Evolutionary conservation across 352 stramenopile genomes (phyloP).

Genomic region (Globisporangium mamillatum): DNA sequence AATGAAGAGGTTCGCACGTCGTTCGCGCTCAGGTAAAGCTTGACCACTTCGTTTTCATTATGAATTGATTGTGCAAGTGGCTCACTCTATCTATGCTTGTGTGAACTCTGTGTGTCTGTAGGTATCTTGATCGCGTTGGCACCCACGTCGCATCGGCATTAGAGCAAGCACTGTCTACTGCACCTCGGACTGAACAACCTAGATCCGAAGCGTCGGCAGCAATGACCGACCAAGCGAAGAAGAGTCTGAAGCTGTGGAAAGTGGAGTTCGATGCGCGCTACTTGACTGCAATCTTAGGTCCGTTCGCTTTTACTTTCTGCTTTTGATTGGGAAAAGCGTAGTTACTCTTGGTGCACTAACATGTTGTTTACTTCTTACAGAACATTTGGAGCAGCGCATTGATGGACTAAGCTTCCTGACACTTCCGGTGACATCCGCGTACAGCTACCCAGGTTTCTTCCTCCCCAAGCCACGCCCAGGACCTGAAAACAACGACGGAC

Average conservation of each 20-base stretch:
- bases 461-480: slow-evolving; percentile 28
- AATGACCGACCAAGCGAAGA: slow-evolving; percentile 4
- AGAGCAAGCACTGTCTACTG: slow-evolving; percentile 5
- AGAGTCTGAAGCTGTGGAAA: slow-evolving; percentile 50
- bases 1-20: slow-evolving; percentile 45
- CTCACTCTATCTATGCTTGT: background rate
- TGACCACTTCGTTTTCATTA: background rate
- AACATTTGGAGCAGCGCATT: slow-evolving; percentile 41
- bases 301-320: slow-evolving; percentile 11
- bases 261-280: slow-evolving; percentile 81
- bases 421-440: slow-evolving; percentile 23
- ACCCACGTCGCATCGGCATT: slow-evolving; percentile 9
- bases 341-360: background rate
- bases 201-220: background rate
- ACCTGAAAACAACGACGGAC: background rate
- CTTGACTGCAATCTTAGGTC: slow-evolving; percentile 46
- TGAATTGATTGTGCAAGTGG: background rate
- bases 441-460: slow-evolving; percentile 62
- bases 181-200: background rate
- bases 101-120: background rate
- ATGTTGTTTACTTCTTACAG: slow-evolving; percentile 18
- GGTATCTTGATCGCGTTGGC: slow-evolving; percentile 58
- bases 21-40: slow-evolving; percentile 42
- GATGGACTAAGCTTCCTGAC: slow-evolving; percentile 50
- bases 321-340: background rate